Conservation (phyloP, 2,329 filamentous ascomycete species). For the Colletotrichum siamense region DNA sequence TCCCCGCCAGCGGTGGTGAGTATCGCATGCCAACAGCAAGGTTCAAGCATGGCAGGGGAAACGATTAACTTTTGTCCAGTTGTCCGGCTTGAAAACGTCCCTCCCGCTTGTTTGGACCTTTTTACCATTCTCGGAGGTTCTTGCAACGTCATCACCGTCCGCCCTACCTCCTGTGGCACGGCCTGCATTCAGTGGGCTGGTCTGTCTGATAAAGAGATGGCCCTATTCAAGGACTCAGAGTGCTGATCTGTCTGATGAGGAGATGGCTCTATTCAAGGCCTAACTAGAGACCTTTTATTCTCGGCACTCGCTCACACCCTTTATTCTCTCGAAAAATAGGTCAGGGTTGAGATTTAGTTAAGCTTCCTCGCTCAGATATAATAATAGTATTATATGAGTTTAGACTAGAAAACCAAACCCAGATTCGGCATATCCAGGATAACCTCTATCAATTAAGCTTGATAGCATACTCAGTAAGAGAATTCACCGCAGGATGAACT, state of each 20-base stretch:
- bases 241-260: not conserved
- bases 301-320: not conserved
- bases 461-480: rapidly evolving
- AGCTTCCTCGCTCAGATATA: not conserved
- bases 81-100: not conserved
- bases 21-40: not conserved
- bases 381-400: not conserved
- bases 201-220: not conserved
- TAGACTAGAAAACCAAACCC: not conserved
- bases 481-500: not conserved
- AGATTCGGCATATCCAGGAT: not conserved
- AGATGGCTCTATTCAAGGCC: not conserved
- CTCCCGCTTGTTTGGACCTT: not conserved
- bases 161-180: not conserved
- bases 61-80: not conserved
- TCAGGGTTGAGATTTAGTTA: not conserved
- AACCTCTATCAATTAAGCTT: rapidly evolving
- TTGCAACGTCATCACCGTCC: not conserved
- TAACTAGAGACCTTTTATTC: not conserved
- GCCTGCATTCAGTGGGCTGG: not conserved
- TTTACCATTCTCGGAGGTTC: not conserved
- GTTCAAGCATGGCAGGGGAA: not conserved
- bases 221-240: no score
- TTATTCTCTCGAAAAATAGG: not conserved
- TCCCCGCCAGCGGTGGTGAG: not conserved